Base-by-base conservation (phyloP, 2,329 filamentous ascomycete genomes). In the Blastomyces emzantsi region DNA sequence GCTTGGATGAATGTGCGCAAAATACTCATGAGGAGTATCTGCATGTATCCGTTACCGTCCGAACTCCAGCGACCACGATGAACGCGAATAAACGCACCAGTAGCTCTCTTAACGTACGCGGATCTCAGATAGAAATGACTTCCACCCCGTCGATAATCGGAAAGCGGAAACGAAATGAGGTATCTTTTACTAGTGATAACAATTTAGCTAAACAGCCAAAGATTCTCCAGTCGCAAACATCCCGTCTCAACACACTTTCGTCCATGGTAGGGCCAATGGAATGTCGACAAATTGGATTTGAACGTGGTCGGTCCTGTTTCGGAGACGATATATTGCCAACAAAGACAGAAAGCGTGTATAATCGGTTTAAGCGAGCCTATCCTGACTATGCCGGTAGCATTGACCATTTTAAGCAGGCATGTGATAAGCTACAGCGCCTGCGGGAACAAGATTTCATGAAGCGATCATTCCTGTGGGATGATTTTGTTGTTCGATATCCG, bases 391-490 rank as follows among this genome's bases (percentile, higher is more conserved):
- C 62, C 8, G 78, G 78, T 17, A 70, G 74, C 62, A 70, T 75
- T 28, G 64, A 66, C 6, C 72, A 78, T 66, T 80, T 80, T 61
- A 67, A 66, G 25, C 68, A 70, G n/a, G 66, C 78, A 30, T 79
- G 77, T 62, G 67, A 66, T 22, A 75, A 72, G 59, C 67, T 80
- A 47, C 71, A 73, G 30, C 65, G 65, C 17, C 66, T 78, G 47
- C 66, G 73, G n/a, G 65, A 64, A 25, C 62, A 66, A 22, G 75
- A 72, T 5, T 61, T 69, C 36, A 64, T 77, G 45, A 67, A 72
- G 47, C 70, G 73, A 60, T 77, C 74, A 15, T 75, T 72, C 30
- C 62, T 80, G 17, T 79, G 78, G 75, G 79, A 81, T 68, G 79
- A 80, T 66, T 80, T 78, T 63, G 68, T 80, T 60, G 78, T 70